These are phyloP conservation scores for Fusarium sulawesiense DNA, from an alignment of 2,329 filamentous ascomycete species.

Conservation along the genomic window DNA sequence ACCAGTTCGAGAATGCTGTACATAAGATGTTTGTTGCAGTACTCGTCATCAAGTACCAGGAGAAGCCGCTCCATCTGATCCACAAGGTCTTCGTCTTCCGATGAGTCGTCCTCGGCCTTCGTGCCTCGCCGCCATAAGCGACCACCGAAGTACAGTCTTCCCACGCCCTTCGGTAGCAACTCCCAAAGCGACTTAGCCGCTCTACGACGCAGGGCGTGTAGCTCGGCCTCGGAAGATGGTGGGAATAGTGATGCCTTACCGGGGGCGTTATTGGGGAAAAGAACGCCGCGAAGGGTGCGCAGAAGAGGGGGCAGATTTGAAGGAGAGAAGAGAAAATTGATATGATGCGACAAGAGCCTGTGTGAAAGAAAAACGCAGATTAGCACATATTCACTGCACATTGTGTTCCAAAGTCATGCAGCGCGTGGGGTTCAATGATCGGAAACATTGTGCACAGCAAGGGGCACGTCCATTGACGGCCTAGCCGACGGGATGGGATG, in stretches of 20 bases:
- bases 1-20: conserved; percentile 85
- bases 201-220: conserved; percentile 71
- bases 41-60: conserved; percentile 80
- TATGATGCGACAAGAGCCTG: conserved; percentile 70
- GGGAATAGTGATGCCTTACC: conserved; percentile 71
- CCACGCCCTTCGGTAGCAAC: conserved; percentile 60
- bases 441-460: conserved; percentile 33
- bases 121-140: conserved; percentile 46
- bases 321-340: conserved; percentile 70
- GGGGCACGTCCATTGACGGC: conserved; percentile 23
- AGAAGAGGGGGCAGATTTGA: conserved; percentile 74
- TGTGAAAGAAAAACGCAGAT: conserved; percentile 35
- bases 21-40: conserved; percentile 92
- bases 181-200: conserved; percentile 71
- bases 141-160: conserved; percentile 63
- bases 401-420: conserved; percentile 26
- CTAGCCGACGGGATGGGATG: conserved; percentile 27
- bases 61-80: conserved; percentile 74
- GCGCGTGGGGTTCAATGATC: conserved; percentile 35
- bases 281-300: conserved; percentile 76
- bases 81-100: conserved; percentile 58
- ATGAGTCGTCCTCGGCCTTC: conserved; percentile 37
- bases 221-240: conserved; percentile 69
- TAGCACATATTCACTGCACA: conserved; percentile 40
- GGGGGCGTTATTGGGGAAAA: conserved; percentile 88